Base-by-base conservation (phyloP, 2,329 filamentous ascomycete species). In the Zalaria obscura region DNA sequence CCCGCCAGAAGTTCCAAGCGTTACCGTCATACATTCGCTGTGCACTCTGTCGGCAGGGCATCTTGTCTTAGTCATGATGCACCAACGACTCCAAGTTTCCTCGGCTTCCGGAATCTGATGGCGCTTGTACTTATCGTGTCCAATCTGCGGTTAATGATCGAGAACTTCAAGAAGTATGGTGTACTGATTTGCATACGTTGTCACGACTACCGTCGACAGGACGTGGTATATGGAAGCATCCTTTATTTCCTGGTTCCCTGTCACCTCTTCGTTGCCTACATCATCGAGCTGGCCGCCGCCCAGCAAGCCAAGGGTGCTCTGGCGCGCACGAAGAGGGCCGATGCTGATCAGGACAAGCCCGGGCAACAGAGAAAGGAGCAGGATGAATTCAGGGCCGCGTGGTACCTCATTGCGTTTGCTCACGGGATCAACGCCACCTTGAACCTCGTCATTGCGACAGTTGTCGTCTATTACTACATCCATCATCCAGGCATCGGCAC, bases 81-180 rank as follows among this genome's bases (percentile, higher is more conserved):
- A 2, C 64, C 74, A 36, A 67, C 67, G 7, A 69, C 78, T 2
- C 85, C 88, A 25, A 94, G 85, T 59, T 96, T 95, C 57, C 66
- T 94, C 10, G 91, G 91, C 1, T 96, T 98, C 58, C 73, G 89
- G 45, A 98, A 98, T 58, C 73, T 98, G 48, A 94, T 95, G 85
- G 83, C 94, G 33, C 80, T 96, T 55, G 85, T 72, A 48, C 58
- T 65, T 87, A 85, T 96, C 55, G 86, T 89, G 39, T 91, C 88
- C 54, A 98, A 98, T 58, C 64, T 98, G 40, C 80, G 91, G 48
- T 71, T 98, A 54, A 85, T 96, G 67, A 87, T 98, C 56, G 91
- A 96, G 63, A 98, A 98, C 58, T 85, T 89, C 51, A 84, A 89
- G 68, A 95, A 95, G 83, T 98, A 98, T 58, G 91, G 91, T 41